These are phyloP conservation scores for Monilinia vaccinii-corymbosi DNA, from an alignment of 2,329 filamentous ascomycete species.

Conservation along the genomic window DNA sequence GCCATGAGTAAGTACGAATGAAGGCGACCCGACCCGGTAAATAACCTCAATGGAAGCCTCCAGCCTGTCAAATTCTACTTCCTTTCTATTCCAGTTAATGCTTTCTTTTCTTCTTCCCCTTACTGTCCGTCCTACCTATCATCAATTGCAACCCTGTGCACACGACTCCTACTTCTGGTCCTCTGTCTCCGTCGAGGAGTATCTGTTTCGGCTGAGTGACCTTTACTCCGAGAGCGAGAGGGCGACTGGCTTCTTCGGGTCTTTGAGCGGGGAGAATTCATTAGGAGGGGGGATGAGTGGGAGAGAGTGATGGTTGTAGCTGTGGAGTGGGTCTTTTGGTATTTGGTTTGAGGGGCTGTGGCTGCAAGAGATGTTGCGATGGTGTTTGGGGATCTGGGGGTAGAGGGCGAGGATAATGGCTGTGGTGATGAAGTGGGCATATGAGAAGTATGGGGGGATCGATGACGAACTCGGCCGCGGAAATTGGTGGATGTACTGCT, in stretches of 20 bases:
- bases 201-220: neutral
- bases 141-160: constrained; percentile 4
- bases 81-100: neutral
- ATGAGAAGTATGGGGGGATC: constrained; percentile 15
- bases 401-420: neutral
- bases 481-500: constrained; percentile 20
- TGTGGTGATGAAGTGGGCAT: neutral
- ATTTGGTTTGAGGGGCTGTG: neutral
- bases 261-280: neutral
- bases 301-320: neutral
- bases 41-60: neutral
- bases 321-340: neutral
- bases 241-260: constrained; percentile 18
- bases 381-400: neutral
- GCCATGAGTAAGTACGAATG: neutral
- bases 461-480: constrained; percentile 23
- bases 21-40: neutral
- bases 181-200: constrained; percentile 18
- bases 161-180: constrained; percentile 17
- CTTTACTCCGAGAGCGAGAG: constrained; percentile 9
- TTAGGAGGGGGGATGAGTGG: neutral
- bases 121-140: neutral
- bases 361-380: neutral
- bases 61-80: neutral
- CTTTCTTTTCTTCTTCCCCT: neutral